Evolutionary conservation across 768 basidiomycete species (phyloP), one percentile per base, ranked within the genome.

Genomic region (Botryobasidium botryosum): DNA sequence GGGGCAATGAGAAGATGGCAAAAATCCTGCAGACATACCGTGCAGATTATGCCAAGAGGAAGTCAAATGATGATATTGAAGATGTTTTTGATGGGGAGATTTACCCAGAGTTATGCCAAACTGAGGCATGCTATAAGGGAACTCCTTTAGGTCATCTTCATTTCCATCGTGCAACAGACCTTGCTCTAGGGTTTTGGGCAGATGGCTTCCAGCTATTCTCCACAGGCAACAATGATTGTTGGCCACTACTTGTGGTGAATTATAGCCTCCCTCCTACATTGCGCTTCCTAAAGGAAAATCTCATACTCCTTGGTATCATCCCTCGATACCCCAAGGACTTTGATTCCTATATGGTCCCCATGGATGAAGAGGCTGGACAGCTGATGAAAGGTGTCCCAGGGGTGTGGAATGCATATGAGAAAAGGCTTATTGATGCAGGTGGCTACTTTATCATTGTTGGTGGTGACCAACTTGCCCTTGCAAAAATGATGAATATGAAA

Each of bases 191-290:
- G 0, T 45, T 70, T 0, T 62, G 61, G 4, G 60, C 60, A 0
- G 68, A 74, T 54, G 64, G 70, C 0, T 69, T 68, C 51, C 50
- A 55, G 0, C 59, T 64, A 5, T 67, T 63, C 49, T 61, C 62
- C 27, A 48, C 54, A 1, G 51, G 57, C 0, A 56, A 57, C 2
- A 46, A 54, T 2, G 65, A 64, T 0, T 56, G 52, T 5, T 71
- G 65, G 56, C 69, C 66, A 1, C 45, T 72, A 5, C 48, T 72
- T 15, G 10, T 66, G 0, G 56, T 63, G 45, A 65, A 67, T 46
- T 64, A 61, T 52, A 70, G 69, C 41, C 53, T 70, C 1, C 62
- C 61, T 2, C 68, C 68, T 0, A 57, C 63, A 2, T 48, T 61
- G 3, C 56, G 62, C 3, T 63, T 60, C 27, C 63, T 59, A 21